Conservation (phyloP, 2,329 filamentous ascomycete species). For the Penicillium sclerotigenum region DNA sequence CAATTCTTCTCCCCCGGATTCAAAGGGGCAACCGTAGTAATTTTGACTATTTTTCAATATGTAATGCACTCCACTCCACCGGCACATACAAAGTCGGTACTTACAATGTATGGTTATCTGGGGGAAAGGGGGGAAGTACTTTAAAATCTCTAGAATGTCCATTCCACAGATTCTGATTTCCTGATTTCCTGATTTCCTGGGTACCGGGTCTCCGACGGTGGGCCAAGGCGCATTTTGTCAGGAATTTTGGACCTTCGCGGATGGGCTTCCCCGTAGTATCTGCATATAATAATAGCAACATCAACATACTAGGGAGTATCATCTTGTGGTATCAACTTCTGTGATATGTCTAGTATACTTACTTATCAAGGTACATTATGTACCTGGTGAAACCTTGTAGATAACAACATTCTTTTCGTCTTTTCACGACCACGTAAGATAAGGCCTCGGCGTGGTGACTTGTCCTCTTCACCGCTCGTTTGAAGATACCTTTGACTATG, state of each 20-base stretch:
- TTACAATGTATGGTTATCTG: background rate
- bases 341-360: background rate
- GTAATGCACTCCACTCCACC: constrained; percentile 6
- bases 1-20: constrained; percentile 17
- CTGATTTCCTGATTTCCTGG: constrained; percentile 14
- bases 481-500: background rate
- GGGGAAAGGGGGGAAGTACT: constrained; percentile 5
- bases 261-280: background rate
- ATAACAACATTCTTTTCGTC: background rate
- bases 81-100: background rate
- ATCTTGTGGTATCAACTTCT: background rate
- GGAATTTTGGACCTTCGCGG: background rate
- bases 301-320: background rate
- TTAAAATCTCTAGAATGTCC: constrained; percentile 8
- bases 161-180: constrained; percentile 4
- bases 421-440: background rate
- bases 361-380: background rate
- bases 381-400: constrained; percentile 1
- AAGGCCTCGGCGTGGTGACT: constrained; percentile 1
- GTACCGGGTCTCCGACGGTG: constrained; percentile 7
- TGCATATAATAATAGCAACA: background rate
- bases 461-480: constrained; percentile 10
- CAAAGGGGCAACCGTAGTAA: constrained; percentile 14
- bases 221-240: background rate
- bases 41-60: constrained; percentile 11